Base-by-base conservation (phyloP, 139 green algal genomes). In the Astrephomene gubernaculifera region DNA sequence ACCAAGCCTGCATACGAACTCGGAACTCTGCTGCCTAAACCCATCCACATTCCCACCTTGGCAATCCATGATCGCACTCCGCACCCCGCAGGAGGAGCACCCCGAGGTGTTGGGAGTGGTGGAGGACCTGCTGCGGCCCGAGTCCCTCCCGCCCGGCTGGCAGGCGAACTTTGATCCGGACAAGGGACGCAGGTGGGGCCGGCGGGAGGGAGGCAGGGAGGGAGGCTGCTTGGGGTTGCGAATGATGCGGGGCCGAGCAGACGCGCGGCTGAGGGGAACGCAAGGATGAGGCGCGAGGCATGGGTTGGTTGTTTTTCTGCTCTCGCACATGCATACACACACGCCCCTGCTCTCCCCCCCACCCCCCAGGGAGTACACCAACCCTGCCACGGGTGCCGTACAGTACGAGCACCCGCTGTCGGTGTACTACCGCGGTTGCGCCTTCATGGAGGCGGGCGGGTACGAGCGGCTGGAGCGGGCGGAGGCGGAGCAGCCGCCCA, bases 381-480 rank as follows among this genome's bases (percentile, higher is more conserved):
- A 84, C n/a, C 24, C 6, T 1, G 61, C 33, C 6, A 38, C 12
- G 5, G 85, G 86, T 3, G 71, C 87, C 27, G 86, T 81, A 33
- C 85, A 87, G 61, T 87, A 85, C 81, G 65, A 88, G 57, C 93
- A 96, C 74, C 93, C 93, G 0, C 45, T 94, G 38, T 29, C 89
- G 57, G 43, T 70, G 4, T 96, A 95, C 89, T 96, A 95, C 81
- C 74, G 79, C n/a, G 91, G 92, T 21, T 90, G 89, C 1, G 81
- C 92, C 27, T 96, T 93, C 80, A 95, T 96, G 93, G 86, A 87
- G 79, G 29, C 17, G 6, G 79, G 86, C 17, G 79, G 86, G 25
- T 84, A 80, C 79, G 39, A 63, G 82, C 33, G 80, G 69, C 45
- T 91, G 81, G 70, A 89, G 74, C 29, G 9, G 43, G 25, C 45